A percentile compares a stretch with the other conserved stretches of the same genome.
Evolutionary conservation across 108 stramenopile genomes (phyloP).

Genomic region (Cyclotella distinguenda): DNA sequence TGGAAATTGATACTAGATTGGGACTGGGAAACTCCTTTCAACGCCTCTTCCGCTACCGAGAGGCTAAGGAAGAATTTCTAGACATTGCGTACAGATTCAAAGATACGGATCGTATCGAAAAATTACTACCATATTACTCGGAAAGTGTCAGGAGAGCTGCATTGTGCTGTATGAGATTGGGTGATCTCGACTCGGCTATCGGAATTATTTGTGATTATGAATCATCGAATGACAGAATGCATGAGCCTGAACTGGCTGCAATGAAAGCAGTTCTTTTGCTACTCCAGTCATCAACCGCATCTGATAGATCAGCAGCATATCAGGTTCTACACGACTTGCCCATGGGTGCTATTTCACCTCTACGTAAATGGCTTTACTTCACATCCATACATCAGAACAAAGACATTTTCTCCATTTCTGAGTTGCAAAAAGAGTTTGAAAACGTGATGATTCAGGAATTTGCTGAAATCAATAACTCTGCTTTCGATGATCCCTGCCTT

Average conservation of each 20-base stretch:
- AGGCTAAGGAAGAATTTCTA: slow-evolving; percentile 40
- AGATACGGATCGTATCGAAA: neutral
- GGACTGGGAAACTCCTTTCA: slow-evolving; percentile 57
- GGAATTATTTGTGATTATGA: slow-evolving; percentile 19
- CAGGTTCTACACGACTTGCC: slow-evolving; percentile 2
- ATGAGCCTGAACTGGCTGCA: slow-evolving; percentile 15
- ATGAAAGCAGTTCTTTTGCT: slow-evolving; percentile 21
- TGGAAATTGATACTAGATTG: slow-evolving; percentile 33
- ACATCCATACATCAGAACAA: neutral
- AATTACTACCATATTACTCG: neutral
- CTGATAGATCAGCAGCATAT: neutral
- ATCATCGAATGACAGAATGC: neutral
- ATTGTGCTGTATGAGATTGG: slow-evolving; percentile 45
- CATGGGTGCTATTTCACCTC: slow-evolving; percentile 2
- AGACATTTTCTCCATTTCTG: neutral
- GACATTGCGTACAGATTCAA: slow-evolving; percentile 6
- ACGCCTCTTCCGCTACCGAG: slow-evolving; percentile 54
- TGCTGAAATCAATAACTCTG: slow-evolving; percentile 55
- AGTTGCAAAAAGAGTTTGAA: neutral
- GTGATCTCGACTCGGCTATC: slow-evolving; percentile 16
- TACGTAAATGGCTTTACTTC: slow-evolving; percentile 29
- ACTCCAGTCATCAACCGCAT: slow-evolving; percentile 9
- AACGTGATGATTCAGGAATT: slow-evolving; percentile 24
- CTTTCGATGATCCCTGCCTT: slow-evolving; percentile 68
- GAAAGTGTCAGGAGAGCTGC: slow-evolving; percentile 39